Percentiles rank a stretch among this genome's conserved stretches.
Evolutionary conservation across 192 early-diverging fungal species (phyloP).

Genomic region (Dissophora ornata): DNA sequence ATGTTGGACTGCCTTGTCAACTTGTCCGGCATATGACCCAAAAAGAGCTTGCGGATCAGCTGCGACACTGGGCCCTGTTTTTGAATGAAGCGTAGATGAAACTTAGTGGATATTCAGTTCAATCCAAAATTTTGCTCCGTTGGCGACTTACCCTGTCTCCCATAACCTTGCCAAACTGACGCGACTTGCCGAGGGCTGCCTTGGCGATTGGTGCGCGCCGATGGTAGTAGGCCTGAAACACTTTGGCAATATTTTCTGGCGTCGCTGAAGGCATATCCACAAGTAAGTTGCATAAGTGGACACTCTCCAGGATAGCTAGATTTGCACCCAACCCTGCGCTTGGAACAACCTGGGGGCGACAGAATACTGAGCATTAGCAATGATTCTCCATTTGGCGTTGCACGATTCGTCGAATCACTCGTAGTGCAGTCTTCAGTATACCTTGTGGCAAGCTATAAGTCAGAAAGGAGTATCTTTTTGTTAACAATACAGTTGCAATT

Average conservation of each 20-base stretch:
- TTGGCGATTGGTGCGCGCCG: conserved; percentile 27
- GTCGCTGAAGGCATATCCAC: conserved; percentile 23
- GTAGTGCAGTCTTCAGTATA: no score
- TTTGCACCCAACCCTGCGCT: conserved; percentile 51
- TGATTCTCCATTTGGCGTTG: no score
- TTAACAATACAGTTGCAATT: no score
- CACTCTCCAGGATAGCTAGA: conserved; percentile 34
- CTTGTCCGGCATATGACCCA: conserved; percentile 47
- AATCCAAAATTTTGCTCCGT: no score
- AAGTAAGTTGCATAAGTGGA: conserved; percentile 41
- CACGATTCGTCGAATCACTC: no score
- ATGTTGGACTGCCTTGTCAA: conserved; percentile 27
- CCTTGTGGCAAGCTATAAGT: conserved; percentile 47
- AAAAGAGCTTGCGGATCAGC: conserved; percentile 38
- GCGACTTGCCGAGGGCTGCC: conserved; percentile 29
- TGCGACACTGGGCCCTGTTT: conserved; percentile 30
- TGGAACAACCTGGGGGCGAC: conserved; percentile 48
- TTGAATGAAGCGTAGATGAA: no score
- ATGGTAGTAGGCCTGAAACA: conserved; percentile 30
- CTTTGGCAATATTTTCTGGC: conserved; percentile 13
- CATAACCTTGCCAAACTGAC: conserved; percentile 52
- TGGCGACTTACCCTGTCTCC: conserved; percentile 38
- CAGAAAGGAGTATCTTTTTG: no score
- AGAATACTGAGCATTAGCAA: no score
- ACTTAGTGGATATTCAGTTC: no score